These are phyloP conservation scores for Lentinus polychrous DNA, from an alignment of 1,284 basidiomycete genomes.

Conservation along the genomic window DNA sequence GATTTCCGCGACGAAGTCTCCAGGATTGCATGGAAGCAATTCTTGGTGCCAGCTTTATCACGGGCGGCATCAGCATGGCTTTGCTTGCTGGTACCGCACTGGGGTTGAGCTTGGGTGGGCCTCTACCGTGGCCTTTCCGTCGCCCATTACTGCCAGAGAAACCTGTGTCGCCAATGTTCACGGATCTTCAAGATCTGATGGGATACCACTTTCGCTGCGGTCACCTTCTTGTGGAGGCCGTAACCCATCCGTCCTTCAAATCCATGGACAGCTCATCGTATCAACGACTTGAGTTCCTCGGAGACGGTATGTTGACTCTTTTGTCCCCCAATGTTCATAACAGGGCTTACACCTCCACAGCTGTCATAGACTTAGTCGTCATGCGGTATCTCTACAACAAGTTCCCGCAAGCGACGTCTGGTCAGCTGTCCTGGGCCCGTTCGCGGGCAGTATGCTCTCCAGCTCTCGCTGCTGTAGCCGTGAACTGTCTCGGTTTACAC, in stretches of 20 bases:
- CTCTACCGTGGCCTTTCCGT: slow-evolving; percentile 51
- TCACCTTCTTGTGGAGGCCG: slow-evolving; percentile 61
- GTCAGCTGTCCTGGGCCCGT: slow-evolving; percentile 65
- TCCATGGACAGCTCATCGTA: slow-evolving; percentile 55
- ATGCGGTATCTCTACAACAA: slow-evolving; percentile 65
- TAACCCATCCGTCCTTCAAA: slow-evolving; percentile 75
- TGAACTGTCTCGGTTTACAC: slow-evolving; percentile 62
- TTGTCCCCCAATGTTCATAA: not conserved
- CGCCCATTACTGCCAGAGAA: slow-evolving; percentile 31
- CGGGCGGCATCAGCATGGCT: slow-evolving; percentile 64
- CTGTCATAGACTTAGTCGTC: slow-evolving; percentile 71
- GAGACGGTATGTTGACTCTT: slow-evolving; percentile 55
- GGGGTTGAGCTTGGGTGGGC: slow-evolving; percentile 65
- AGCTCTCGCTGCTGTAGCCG: slow-evolving; percentile 61
- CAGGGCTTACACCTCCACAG: slow-evolving; percentile 26
- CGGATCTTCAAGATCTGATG: slow-evolving; percentile 50
- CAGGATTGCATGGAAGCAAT: slow-evolving; percentile 84
- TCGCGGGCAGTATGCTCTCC: slow-evolving; percentile 69
- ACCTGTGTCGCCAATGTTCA: slow-evolving; percentile 42
- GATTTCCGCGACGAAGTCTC: slow-evolving; percentile 60
- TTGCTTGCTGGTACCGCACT: slow-evolving; percentile 58
- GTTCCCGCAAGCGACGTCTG: slow-evolving; percentile 65
- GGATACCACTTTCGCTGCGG: slow-evolving; percentile 66
- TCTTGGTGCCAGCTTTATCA: slow-evolving; percentile 65
- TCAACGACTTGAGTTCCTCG: slow-evolving; percentile 80